A percentile compares a stretch with the other conserved stretches of the same genome.
Conservation (phyloP, 1,284 basidiomycete genomes). For the Vanrija sp. region DNA sequence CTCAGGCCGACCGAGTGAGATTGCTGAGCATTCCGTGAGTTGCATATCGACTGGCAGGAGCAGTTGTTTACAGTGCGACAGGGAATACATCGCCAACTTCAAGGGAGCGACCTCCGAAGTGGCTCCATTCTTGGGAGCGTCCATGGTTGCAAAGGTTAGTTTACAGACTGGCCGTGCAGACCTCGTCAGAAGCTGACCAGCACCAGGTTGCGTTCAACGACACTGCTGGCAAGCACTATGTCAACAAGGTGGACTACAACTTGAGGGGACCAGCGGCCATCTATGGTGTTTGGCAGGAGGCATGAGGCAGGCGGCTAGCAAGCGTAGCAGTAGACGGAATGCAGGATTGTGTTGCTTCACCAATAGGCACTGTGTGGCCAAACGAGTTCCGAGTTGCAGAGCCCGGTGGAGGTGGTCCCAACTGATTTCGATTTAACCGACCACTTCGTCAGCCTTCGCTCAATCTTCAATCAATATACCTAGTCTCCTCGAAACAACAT, state of each 20-base stretch:
- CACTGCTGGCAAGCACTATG: slow-evolving; percentile 37
- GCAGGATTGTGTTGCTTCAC: not conserved
- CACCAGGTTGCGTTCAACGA: slow-evolving; percentile 35
- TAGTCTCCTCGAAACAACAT: not conserved
- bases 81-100: slow-evolving; percentile 86
- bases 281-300: slow-evolving; percentile 30
- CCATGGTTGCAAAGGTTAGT: slow-evolving; percentile 76
- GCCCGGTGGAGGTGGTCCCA: not conserved
- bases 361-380: not conserved
- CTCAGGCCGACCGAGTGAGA: slow-evolving; percentile 63
- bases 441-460: not conserved
- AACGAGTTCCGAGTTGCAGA: not conserved
- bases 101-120: slow-evolving; percentile 76
- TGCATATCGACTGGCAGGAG: not conserved
- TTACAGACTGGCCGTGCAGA: not conserved
- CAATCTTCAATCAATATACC: not conserved
- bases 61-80: slow-evolving; percentile 1
- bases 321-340: slow-evolving; percentile 1
- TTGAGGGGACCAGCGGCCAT: slow-evolving; percentile 44
- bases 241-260: slow-evolving; percentile 49
- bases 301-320: not conserved
- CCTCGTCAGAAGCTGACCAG: slow-evolving; percentile 2
- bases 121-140: slow-evolving; percentile 80
- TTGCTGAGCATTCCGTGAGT: slow-evolving; percentile 64
- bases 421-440: not conserved